phyloP scores from a whole-genome alignment of 2,329 filamentous ascomycete genomes.

The Meredithiella fracta region DNA sequence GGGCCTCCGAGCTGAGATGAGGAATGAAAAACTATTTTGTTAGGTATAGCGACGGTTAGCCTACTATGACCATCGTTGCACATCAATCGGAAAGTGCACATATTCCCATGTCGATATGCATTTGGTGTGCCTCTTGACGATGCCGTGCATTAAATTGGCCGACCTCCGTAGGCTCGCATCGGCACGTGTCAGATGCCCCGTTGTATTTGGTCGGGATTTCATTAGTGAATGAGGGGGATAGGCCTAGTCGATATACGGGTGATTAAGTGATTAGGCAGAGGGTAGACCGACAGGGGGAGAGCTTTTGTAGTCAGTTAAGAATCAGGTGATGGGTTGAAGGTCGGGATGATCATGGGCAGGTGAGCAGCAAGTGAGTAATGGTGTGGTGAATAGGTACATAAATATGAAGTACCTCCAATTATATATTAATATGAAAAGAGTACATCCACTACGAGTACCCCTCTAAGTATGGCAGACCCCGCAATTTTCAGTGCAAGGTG shows the following conservation, averaged over 20 bases:
- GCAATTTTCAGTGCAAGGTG: conserved; percentile 5
- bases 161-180: no score
- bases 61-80: no score
- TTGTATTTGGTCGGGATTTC: no score
- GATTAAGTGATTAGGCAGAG: no score
- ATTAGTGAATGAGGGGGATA: no score
- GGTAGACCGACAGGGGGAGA: no score
- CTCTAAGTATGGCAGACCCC: neutral
- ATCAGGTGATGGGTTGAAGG: neutral
- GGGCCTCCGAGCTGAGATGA: neutral
- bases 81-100: neutral
- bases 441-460: neutral
- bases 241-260: no score
- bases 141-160: no score
- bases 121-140: neutral
- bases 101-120: neutral
- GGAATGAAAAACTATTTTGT: no score
- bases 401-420: neutral
- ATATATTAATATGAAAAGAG: no score
- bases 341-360: neutral
- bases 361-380: neutral
- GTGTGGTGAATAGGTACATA: neutral
- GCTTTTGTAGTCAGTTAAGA: neutral
- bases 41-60: no score
- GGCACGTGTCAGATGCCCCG: no score